These are phyloP conservation scores for Aegilops umbellulata DNA, from an alignment of 176 grass and related monocot genomes.

Conservation along the genomic window DNA sequence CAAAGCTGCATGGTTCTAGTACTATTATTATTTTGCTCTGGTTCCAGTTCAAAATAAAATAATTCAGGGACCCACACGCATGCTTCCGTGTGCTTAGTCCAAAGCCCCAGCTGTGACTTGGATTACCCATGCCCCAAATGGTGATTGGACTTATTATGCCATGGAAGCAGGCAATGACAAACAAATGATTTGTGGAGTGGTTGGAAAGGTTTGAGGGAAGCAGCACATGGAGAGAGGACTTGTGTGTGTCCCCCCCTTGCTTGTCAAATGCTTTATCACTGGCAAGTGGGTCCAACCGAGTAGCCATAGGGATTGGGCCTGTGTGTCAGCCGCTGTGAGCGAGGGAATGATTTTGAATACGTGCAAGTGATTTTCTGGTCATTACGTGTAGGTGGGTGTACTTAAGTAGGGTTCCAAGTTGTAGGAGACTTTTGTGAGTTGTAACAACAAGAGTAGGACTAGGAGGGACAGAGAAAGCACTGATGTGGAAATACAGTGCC, in stretches of 20 bases:
- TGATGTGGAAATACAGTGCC: constrained; percentile 4
- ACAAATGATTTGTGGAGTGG: constrained; percentile 36
- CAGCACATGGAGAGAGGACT: constrained; percentile 41
- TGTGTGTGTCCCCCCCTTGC: constrained; percentile 1
- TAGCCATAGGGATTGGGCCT: too few relatives aligned
- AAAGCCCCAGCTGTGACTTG: constrained; percentile 19
- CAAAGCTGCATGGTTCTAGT: constrained; percentile 7
- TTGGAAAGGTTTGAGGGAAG: constrained; percentile 20
- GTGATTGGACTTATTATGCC: constrained; percentile 27
- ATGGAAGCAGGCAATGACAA: constrained; percentile 48
- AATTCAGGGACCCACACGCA: neutral
- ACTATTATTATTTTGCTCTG: neutral
- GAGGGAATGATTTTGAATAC: neutral
- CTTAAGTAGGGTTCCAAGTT: neutral
- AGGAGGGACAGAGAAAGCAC: constrained; percentile 3
- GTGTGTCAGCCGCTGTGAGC: neutral
- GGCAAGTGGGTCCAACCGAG: neutral
- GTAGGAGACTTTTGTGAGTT: neutral
- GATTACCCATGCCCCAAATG: constrained; percentile 16
- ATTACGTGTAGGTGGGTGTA: neutral
- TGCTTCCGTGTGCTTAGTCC: neutral
- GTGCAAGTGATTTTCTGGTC: neutral
- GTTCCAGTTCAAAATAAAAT: neutral
- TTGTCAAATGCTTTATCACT: neutral
- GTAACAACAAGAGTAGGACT: neutral